A percentile compares a stretch with the other conserved stretches of the same genome.
These are phyloP conservation scores for Trametes meyenii DNA, from an alignment of 768 basidiomycete genomes.

Conservation along the genomic window DNA sequence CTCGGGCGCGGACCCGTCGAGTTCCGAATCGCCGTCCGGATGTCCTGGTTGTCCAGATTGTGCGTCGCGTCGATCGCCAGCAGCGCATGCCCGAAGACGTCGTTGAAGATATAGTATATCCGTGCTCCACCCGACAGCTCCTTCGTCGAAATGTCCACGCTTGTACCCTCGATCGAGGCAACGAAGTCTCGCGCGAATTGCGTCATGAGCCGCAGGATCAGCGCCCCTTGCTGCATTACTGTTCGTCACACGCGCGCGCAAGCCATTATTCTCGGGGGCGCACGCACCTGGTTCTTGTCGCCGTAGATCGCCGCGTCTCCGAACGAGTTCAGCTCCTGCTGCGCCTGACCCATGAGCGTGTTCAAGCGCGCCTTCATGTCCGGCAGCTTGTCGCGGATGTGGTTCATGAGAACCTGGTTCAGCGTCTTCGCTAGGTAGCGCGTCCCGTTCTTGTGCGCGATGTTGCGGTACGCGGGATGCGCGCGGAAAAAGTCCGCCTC, in stretches of 20 bases:
- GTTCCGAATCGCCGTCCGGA: conserved; percentile 97
- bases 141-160: conserved; percentile 95
- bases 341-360: conserved; percentile 98
- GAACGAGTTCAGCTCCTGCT: conserved; percentile 96
- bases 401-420: conserved; percentile 94
- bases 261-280: background rate
- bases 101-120: conserved; percentile 99
- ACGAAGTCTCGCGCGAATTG: conserved; percentile 97
- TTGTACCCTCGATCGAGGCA: conserved; percentile 96
- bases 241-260: conserved; percentile 12
- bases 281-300: conserved; percentile 74
- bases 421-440: conserved; percentile 91
- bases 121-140: conserved; percentile 97
- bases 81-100: conserved; percentile 93
- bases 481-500: conserved; percentile 91
- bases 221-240: conserved; percentile 68
- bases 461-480: conserved; percentile 92
- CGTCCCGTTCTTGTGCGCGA: conserved; percentile 97
- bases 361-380: conserved; percentile 99
- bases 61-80: conserved; percentile 87
- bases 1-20: conserved; percentile 97
- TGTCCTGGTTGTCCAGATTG: conserved; percentile 92
- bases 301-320: conserved; percentile 92
- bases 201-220: conserved; percentile 96
- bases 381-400: conserved; percentile 97